phyloP scores from a whole-genome alignment of 2,329 filamentous ascomycete genomes.

The Scedosporium apiospermum region DNA sequence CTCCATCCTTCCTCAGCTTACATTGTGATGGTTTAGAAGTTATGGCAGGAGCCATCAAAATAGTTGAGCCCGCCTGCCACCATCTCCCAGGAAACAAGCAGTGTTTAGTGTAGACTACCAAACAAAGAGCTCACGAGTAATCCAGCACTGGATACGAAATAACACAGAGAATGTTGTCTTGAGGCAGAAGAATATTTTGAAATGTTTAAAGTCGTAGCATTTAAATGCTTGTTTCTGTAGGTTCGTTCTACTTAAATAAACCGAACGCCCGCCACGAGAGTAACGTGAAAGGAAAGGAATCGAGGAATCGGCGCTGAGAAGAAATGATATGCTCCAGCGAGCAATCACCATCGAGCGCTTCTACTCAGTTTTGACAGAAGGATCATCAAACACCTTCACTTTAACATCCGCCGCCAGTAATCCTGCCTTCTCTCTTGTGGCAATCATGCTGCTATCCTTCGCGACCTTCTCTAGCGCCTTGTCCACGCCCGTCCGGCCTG shows the following conservation, averaged over 20 bases:
- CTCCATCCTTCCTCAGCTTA: too few species aligned
- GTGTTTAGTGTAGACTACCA: too few species aligned
- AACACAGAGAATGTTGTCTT: too few species aligned
- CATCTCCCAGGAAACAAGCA: too few species aligned
- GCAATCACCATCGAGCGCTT: neutral
- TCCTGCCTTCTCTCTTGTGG: slow-evolving; percentile 52
- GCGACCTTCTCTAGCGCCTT: slow-evolving; percentile 49
- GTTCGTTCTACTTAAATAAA: neutral
- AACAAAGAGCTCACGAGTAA: too few species aligned
- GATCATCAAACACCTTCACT: slow-evolving; percentile 43
- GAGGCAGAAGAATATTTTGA: too few species aligned
- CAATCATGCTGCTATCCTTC: slow-evolving; percentile 51
- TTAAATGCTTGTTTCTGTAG: neutral
- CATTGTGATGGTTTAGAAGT: too few species aligned
- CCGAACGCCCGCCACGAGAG: neutral
- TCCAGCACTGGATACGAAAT: too few species aligned
- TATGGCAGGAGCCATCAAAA: too few species aligned
- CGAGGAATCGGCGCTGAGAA: neutral
- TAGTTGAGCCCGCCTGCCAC: too few species aligned
- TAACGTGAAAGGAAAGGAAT: neutral
- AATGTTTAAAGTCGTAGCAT: neutral
- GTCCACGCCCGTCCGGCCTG: slow-evolving; percentile 18
- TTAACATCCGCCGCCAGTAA: slow-evolving; percentile 54
- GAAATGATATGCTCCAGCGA: neutral
- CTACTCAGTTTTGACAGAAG: neutral